These are phyloP conservation scores for Favolaschia claudopus DNA, from an alignment of 768 basidiomycete genomes.

Conservation along the genomic window DNA sequence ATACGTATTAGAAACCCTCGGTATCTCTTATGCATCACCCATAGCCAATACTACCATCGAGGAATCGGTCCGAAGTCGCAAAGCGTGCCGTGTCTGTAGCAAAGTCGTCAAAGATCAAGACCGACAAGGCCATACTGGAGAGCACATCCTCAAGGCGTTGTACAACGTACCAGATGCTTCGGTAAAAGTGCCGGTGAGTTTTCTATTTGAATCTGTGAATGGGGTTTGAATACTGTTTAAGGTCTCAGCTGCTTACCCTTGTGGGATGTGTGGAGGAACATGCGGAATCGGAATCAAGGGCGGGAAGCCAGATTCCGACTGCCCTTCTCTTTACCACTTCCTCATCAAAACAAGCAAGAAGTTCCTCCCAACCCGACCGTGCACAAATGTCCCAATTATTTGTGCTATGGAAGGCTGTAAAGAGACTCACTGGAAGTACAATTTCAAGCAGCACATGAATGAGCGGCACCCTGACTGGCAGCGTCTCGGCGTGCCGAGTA, in stretches of 20 bases:
- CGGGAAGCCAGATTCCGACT: background rate
- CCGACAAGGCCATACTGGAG: background rate
- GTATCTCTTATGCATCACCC: background rate
- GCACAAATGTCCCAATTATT: background rate
- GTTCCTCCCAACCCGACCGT: background rate
- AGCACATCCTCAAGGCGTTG: background rate
- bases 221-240: too few species aligned
- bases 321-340: background rate
- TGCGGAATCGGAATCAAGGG: background rate
- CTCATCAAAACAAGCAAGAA: background rate
- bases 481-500: background rate
- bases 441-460: background rate
- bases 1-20: background rate
- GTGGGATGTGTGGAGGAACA: background rate
- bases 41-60: slow-evolving; percentile 1
- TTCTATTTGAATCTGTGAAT: too few species aligned
- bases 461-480: background rate
- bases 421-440: background rate
- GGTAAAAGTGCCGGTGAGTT: background rate
- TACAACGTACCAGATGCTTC: background rate
- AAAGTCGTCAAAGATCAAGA: background rate
- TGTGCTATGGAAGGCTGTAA: background rate
- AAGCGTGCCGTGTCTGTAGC: background rate
- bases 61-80: background rate
- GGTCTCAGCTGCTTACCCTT: background rate